These are phyloP conservation scores for Suhomyces sp. DNA, from an alignment of 805 yeast genomes.

Conservation along the genomic window DNA sequence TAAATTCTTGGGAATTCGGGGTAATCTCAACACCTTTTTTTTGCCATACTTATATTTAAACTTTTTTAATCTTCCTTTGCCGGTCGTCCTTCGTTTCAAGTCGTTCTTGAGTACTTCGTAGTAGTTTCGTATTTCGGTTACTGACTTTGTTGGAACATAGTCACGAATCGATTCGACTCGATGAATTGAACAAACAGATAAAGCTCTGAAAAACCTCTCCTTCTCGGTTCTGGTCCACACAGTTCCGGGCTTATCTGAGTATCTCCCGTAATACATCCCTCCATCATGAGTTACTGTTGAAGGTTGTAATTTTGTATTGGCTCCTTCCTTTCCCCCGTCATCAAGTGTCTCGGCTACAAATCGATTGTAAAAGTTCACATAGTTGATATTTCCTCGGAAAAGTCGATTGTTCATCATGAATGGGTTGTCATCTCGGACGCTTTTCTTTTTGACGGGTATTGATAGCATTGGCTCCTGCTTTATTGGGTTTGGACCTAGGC, in stretches of 20 bases:
- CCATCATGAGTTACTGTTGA: slow-evolving; percentile 13
- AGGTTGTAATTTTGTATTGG: neutral
- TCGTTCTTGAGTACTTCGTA: slow-evolving; percentile 36
- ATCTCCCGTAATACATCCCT: slow-evolving; percentile 7
- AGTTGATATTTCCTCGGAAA: slow-evolving; percentile 28
- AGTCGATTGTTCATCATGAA: slow-evolving; percentile 6
- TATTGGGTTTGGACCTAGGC: neutral
- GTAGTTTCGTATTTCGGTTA: slow-evolving; percentile 44
- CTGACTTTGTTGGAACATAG: slow-evolving; percentile 40
- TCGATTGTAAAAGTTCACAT: slow-evolving; percentile 26
- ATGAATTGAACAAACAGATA: slow-evolving; percentile 50
- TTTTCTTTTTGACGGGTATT: neutral
- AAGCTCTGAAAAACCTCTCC: slow-evolving; percentile 46
- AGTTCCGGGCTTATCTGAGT: slow-evolving; percentile 24
- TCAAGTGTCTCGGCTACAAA: slow-evolving; percentile 22
- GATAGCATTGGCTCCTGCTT: neutral
- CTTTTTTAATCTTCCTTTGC: neutral
- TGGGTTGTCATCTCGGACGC: neutral
- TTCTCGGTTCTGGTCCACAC: slow-evolving; percentile 51
- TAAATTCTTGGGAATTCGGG: slow-evolving; percentile 15
- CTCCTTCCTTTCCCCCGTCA: neutral
- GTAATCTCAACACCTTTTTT: slow-evolving; percentile 7
- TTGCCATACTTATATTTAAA: slow-evolving; percentile 8
- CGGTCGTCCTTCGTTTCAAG: slow-evolving; percentile 12
- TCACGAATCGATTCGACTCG: slow-evolving; percentile 39